A percentile compares a stretch with the other conserved stretches of the same genome.
Evolutionary conservation across 352 stramenopile genomes (phyloP).

Genomic region (Globisporangium rhizosaccharum): DNA sequence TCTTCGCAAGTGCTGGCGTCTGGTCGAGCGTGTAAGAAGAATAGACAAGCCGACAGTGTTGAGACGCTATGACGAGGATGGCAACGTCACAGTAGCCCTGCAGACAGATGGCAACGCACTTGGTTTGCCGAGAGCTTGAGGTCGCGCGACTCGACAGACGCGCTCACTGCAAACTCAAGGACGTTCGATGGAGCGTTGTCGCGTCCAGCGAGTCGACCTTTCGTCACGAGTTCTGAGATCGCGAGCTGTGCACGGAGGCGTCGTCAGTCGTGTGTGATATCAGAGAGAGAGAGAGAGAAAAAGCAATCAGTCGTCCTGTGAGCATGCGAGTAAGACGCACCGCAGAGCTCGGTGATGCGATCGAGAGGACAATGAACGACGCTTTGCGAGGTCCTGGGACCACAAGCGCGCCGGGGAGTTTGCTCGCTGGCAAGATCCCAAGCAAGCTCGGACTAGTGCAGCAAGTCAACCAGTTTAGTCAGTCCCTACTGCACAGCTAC

Average conservation of each 20-base stretch:
- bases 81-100: background rate
- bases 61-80: no score
- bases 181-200: slow-evolving; percentile 55
- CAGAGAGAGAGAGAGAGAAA: background rate
- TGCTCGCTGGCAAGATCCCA: slow-evolving; percentile 43
- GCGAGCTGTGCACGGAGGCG: slow-evolving; percentile 17
- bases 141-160: slow-evolving; percentile 46
- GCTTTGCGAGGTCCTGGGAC: slow-evolving; percentile 39
- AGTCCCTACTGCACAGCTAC: background rate
- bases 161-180: slow-evolving; percentile 41
- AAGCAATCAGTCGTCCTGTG: background rate
- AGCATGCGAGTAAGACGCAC: slow-evolving; percentile 10
- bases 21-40: background rate
- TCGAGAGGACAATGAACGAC: slow-evolving; percentile 40
- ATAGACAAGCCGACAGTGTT: background rate
- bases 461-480: background rate
- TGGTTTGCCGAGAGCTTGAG: slow-evolving; percentile 25
- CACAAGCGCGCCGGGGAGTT: slow-evolving; percentile 38
- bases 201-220: slow-evolving; percentile 37
- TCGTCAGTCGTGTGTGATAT: background rate
- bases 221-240: slow-evolving; percentile 56
- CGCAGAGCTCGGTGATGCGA: slow-evolving; percentile 29
- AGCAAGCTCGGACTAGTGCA: slow-evolving; percentile 25
- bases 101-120: slow-evolving; percentile 11
- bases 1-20: slow-evolving; percentile 25